Percentiles rank a stretch among this genome's conserved stretches.
phyloP scores from a whole-genome alignment of 2,329 filamentous ascomycete genomes.

The Trichoderma brevicompactum region DNA sequence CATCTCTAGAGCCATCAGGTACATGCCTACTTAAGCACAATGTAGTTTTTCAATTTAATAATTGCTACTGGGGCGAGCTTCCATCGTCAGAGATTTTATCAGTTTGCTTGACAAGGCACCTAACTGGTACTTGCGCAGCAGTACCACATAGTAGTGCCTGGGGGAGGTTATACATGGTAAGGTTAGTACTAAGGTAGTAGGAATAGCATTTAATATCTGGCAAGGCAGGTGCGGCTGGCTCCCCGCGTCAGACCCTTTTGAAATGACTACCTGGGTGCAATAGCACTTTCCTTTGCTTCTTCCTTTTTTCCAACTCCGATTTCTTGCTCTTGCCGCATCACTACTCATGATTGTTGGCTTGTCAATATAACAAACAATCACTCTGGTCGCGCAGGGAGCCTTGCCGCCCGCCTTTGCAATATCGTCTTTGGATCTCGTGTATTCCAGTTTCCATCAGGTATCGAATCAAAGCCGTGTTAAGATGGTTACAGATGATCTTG shows the following conservation, averaged over 20 bases:
- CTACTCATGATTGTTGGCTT: neutral
- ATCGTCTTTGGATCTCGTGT: neutral
- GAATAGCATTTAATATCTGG: neutral
- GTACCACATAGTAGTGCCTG: too few relatives aligned
- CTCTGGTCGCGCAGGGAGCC: too few relatives aligned
- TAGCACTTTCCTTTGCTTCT: neutral
- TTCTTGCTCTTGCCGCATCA: neutral
- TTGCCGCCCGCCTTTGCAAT: neutral
- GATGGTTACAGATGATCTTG: conserved; percentile 35
- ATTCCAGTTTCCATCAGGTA: neutral
- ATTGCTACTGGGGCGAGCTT: neutral
- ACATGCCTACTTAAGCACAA: conserved; percentile 5
- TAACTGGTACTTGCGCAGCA: too few relatives aligned
- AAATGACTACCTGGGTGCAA: neutral
- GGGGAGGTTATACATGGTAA: too few relatives aligned
- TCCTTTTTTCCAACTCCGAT: neutral
- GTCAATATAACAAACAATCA: too few relatives aligned
- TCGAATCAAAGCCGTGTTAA: too few relatives aligned
- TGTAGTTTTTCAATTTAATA: neutral
- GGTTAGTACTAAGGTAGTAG: too few relatives aligned
- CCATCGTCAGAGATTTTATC: neutral
- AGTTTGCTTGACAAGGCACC: neutral
- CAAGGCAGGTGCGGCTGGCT: conserved; percentile 1
- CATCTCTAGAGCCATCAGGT: neutral
- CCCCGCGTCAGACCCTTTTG: neutral